Percentiles rank a stretch among this genome's conserved stretches.
phyloP scores from a whole-genome alignment of 2,329 filamentous ascomycete species.

The Neonectria neomacrospora region DNA sequence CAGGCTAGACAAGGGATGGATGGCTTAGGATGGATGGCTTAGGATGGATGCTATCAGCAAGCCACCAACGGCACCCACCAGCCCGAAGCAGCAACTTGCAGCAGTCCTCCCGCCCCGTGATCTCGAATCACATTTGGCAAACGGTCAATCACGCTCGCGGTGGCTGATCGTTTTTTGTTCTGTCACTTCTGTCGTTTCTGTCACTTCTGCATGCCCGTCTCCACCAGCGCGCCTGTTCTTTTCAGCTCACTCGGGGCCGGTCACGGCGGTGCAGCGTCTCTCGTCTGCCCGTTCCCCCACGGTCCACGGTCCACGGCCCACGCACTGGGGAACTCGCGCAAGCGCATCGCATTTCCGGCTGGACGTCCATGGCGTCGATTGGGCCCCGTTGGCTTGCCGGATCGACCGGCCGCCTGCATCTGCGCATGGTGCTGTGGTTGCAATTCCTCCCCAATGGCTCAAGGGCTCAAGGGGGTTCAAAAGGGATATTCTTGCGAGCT shows the following conservation, averaged over 20 bases:
- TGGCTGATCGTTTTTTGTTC: constrained; percentile 2
- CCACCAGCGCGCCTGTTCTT: not conserved
- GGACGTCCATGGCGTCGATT: not conserved
- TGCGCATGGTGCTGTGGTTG: not conserved
- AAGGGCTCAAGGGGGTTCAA: not conserved
- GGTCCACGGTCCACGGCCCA: not conserved
- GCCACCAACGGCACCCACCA: constrained; percentile 20
- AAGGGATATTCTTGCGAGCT: not conserved
- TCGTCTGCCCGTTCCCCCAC: not conserved
- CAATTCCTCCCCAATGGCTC: constrained; percentile 3
- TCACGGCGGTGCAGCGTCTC: constrained; percentile 9
- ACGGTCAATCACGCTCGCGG: not conserved
- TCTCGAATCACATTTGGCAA: constrained; percentile 16
- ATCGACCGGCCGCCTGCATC: not conserved
- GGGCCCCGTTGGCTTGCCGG: not conserved
- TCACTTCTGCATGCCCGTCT: constrained; percentile 1
- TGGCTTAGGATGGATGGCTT: constrained; percentile 15
- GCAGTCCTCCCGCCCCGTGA: constrained; percentile 10
- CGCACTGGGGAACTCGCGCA: not conserved
- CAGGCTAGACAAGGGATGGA: constrained; percentile 7
- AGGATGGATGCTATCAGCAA: constrained; percentile 20
- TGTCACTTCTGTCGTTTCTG: too few species aligned
- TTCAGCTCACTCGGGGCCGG: constrained; percentile 16
- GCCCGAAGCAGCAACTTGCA: constrained; percentile 20
- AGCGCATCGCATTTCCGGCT: not conserved